Percentiles rank a stretch among this genome's conserved stretches.
Conservation (phyloP, 768 basidiomycete species). For the Pleurotus citrinopileatus region DNA sequence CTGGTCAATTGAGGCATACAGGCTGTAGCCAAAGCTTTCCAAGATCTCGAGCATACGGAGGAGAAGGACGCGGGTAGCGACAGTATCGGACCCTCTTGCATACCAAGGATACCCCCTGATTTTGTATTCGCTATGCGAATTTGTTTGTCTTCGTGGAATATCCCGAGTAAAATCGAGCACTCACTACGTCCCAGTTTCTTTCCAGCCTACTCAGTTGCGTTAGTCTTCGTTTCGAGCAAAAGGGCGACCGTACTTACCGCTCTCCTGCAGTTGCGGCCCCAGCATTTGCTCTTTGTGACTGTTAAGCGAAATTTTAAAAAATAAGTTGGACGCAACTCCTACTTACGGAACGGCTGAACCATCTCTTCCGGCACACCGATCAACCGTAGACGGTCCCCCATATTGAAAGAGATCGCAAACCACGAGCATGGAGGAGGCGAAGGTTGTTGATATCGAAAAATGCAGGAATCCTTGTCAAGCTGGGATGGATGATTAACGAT, state of each 20-base stretch:
- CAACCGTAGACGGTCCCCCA: neutral
- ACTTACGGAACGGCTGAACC: neutral
- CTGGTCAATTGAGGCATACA: conserved; percentile 9
- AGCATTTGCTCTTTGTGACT: neutral
- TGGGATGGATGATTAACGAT: neutral
- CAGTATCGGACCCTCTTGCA: neutral
- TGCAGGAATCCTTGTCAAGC: conserved; percentile 2
- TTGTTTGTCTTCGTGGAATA: neutral
- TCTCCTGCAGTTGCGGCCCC: neutral
- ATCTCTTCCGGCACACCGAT: conserved; percentile 6
- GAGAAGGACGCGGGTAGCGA: conserved; percentile 2
- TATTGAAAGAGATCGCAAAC: conserved; percentile 8
- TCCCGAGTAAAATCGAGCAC: neutral
- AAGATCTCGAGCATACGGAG: conserved; percentile 6
- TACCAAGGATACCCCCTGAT: conserved; percentile 3
- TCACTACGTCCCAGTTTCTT: conserved; percentile 4
- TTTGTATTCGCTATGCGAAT: conserved; percentile 6
- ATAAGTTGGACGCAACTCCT: neutral
- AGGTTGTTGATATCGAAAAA: conserved; percentile 6
- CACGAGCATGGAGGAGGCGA: conserved; percentile 1
- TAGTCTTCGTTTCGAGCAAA: neutral
- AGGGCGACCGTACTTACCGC: neutral
- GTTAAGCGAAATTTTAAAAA: neutral
- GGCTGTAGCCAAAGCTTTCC: conserved; percentile 5
- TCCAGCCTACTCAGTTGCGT: neutral